Percentiles rank a stretch among this genome's conserved stretches.
Evolutionary conservation across 345 rosid genomes (phyloP).

Genomic region (Citrus glauca): DNA sequence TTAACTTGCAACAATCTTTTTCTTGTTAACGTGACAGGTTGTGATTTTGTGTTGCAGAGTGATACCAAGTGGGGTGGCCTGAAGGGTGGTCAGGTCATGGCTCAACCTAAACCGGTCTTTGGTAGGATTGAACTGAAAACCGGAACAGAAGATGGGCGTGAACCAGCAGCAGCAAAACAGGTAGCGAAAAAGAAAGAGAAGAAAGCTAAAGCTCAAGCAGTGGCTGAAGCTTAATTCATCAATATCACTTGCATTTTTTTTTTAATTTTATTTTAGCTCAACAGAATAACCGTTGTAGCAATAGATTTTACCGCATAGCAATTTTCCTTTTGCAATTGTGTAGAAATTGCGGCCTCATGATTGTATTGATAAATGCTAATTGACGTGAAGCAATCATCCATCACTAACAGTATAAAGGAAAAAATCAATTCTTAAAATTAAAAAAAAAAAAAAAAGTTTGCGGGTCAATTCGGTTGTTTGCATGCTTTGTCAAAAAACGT

Average conservation of each 20-base stretch:
- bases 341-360: neutral
- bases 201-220: conserved; percentile 37
- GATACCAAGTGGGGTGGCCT: conserved; percentile 91
- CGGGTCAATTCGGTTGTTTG: too few species aligned
- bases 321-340: neutral
- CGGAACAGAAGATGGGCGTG: conserved; percentile 28
- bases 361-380: neutral
- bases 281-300: too few species aligned
- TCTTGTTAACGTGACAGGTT: neutral
- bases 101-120: conserved; percentile 76
- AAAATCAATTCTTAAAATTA: too few species aligned
- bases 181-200: conserved; percentile 37
- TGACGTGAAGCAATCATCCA: neutral
- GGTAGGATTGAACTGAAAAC: conserved; percentile 60
- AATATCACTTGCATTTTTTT: neutral
- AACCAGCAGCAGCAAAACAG: conserved; percentile 26
- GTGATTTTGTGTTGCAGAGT: conserved; percentile 31
- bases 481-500: too few species aligned
- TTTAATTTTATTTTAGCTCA: too few species aligned
- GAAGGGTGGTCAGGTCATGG: conserved; percentile 81
- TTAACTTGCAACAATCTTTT: neutral
- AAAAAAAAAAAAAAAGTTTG: too few species aligned
- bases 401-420: too few species aligned
- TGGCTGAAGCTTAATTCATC: conserved; percentile 37
- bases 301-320: too few species aligned